Percentiles rank a stretch among this genome's conserved stretches.
phyloP scores from a whole-genome alignment of 257 asterid species.

The Forsythia viridissima region DNA sequence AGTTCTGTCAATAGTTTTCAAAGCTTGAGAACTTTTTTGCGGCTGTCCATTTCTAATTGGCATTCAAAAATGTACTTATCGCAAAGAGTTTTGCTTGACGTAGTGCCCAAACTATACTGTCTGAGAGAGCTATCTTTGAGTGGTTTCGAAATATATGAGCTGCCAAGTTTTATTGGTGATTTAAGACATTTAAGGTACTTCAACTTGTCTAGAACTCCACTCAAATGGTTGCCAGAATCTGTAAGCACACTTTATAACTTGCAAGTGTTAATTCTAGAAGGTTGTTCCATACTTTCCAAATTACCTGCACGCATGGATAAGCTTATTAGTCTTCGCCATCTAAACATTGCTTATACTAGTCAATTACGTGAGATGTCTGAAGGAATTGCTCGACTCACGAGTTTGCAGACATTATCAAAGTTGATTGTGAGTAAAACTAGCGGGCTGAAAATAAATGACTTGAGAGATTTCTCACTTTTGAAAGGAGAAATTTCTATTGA shows the following conservation, averaged over 20 bases:
- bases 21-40: constrained; percentile 35
- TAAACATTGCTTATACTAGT: constrained; percentile 13
- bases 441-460: constrained; percentile 14
- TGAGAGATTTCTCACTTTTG: constrained; percentile 17
- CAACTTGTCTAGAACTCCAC: constrained; percentile 18
- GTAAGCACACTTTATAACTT: constrained; percentile 16
- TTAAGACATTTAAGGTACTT: constrained; percentile 33
- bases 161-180: constrained; percentile 29
- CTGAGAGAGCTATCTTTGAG: constrained; percentile 29
- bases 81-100: constrained; percentile 19
- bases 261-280: constrained; percentile 14
- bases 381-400: constrained; percentile 22
- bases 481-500: constrained; percentile 18
- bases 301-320: not conserved
- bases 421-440: constrained; percentile 22
- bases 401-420: constrained; percentile 21
- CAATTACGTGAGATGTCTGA: constrained; percentile 26
- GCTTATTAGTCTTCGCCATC: constrained; percentile 25
- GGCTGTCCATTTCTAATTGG: constrained; percentile 18
- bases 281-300: constrained; percentile 2
- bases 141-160: constrained; percentile 26
- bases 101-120: constrained; percentile 23
- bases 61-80: constrained; percentile 8
- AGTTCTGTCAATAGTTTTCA: constrained; percentile 18
- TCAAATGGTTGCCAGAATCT: constrained; percentile 19